A percentile compares a stretch with the other conserved stretches of the same genome.
phyloP scores from a whole-genome alignment of 2,329 filamentous ascomycete genomes.

The Ascochyta rabiei region DNA sequence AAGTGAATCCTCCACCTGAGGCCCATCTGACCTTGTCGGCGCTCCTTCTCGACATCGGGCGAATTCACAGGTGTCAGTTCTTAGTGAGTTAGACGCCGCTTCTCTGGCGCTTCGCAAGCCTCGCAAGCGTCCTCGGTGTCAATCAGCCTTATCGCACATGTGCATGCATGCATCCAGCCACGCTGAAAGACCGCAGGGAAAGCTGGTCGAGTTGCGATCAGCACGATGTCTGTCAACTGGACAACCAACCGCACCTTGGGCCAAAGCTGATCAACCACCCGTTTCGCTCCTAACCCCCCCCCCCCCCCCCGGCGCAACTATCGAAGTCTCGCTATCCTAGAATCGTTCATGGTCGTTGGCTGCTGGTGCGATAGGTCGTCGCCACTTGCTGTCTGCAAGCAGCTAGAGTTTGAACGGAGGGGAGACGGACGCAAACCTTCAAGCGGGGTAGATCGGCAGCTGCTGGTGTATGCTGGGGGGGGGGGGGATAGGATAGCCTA shows the following conservation, averaged over 20 bases:
- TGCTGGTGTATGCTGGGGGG: too few relatives aligned
- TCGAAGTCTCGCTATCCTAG: not conserved
- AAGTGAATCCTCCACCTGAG: not conserved
- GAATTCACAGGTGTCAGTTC: constrained; percentile 13
- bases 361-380: not conserved
- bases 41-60: not conserved
- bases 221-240: not conserved
- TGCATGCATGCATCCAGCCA: not conserved
- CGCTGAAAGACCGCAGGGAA: not conserved
- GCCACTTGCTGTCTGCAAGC: constrained; percentile 8
- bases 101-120: constrained; percentile 6
- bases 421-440: constrained; percentile 1
- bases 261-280: not conserved
- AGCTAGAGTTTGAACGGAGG: constrained; percentile 1
- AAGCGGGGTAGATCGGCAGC: constrained; percentile 14
- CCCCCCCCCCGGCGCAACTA: not conserved
- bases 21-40: not conserved
- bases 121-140: not conserved
- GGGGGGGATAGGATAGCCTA: too few relatives aligned
- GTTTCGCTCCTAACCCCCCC: too few relatives aligned
- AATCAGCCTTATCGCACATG: not conserved
- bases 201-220: not conserved
- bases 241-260: not conserved
- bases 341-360: not conserved
- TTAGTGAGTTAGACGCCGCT: not conserved